Percentiles rank a stretch among this genome's conserved stretches.
These are phyloP conservation scores for Tolypocladium capitatum DNA, from an alignment of 2,329 filamentous ascomycete species.

Conservation along the genomic window DNA sequence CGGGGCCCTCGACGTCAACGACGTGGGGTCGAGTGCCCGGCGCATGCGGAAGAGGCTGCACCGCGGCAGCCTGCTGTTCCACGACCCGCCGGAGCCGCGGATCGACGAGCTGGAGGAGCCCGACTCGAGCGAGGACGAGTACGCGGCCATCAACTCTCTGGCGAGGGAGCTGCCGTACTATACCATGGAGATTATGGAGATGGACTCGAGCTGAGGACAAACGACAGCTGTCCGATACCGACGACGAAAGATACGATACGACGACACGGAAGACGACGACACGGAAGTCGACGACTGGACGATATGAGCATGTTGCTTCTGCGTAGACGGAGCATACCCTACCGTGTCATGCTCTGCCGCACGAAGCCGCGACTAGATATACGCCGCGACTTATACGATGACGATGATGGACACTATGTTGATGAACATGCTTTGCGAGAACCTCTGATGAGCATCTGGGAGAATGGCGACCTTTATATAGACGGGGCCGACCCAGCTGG, in stretches of 20 bases:
- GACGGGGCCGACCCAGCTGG: neutral
- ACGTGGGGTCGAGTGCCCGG: slow-evolving; percentile 33
- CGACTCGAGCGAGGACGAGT: slow-evolving; percentile 32
- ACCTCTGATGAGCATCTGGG: neutral
- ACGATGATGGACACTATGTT: neutral
- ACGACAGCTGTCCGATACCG: neutral
- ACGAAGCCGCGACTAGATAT: neutral
- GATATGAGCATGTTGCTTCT: neutral
- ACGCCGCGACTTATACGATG: neutral
- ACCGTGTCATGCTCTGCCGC: neutral
- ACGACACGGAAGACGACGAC: slow-evolving; percentile 8
- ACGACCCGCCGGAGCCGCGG: slow-evolving; percentile 34
- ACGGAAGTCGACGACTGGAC: slow-evolving; percentile 3
- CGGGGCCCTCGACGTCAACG: slow-evolving; percentile 24
- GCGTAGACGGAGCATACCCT: neutral
- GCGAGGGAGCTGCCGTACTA: slow-evolving; percentile 38
- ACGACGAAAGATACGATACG: slow-evolving; percentile 3
- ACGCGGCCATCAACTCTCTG: slow-evolving; percentile 25
- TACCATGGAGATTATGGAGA: slow-evolving; percentile 36
- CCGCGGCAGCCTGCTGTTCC: slow-evolving; percentile 32
- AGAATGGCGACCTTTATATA: neutral
- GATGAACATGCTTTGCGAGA: neutral
- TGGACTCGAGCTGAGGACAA: slow-evolving; percentile 19
- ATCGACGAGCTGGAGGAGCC: slow-evolving; percentile 43
- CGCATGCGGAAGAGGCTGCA: slow-evolving; percentile 33